Base-by-base conservation (phyloP, 495 filamentous ascomycete genomes). In the Hypomontagnella monticulosa region DNA sequence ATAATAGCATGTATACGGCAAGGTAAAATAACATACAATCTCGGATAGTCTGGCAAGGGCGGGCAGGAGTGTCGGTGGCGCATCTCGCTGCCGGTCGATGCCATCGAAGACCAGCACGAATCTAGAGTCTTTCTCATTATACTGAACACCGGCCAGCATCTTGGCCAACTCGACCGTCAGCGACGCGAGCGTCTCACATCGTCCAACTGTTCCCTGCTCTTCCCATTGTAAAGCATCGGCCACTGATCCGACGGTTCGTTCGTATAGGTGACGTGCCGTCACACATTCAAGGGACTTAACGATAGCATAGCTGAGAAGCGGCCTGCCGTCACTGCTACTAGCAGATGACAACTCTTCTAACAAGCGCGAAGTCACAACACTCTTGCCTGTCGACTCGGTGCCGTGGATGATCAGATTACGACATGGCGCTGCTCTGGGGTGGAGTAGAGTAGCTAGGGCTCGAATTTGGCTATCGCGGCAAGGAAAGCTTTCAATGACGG, bases 341-440 rank as follows among this genome's bases (percentile, higher is more conserved):
- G 47, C 43, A 0, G 65, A 46, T 4, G 54, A 46, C 11, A 56
- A 54, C 4, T 49, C 50, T 15, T 68, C 55, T 2, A 97, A 84
- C 14, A 95, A 79, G 7, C 82, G 79, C 40, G 80, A 78, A 18
- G 90, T 78, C 47, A 97, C 85, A 49, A 85, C 83, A 20, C 85
- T 91, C 78, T 97, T 98, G 62, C 95, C 96, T 0, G 94, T 97
- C n/a, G 93, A 88, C 63, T 92, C 88, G n/a, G 92, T 86, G 15
- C 95, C 95, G 69, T 98, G 86, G 43, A 95, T 75, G 4, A 97
- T 87, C 2, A 98, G 66, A 40, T 87, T 89, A 5, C 71, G 78
- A 59, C 78, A 80, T 23, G 80, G 76, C 5, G 81, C 80, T 14
- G 79, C 79, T 23, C 68, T 55, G 9, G 81, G 80, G 70, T 83